Percentiles rank a stretch among this genome's conserved stretches.
Evolutionary conservation across 2,329 filamentous ascomycete species (phyloP).

Genomic region (Cladophialophora carrionii): DNA sequence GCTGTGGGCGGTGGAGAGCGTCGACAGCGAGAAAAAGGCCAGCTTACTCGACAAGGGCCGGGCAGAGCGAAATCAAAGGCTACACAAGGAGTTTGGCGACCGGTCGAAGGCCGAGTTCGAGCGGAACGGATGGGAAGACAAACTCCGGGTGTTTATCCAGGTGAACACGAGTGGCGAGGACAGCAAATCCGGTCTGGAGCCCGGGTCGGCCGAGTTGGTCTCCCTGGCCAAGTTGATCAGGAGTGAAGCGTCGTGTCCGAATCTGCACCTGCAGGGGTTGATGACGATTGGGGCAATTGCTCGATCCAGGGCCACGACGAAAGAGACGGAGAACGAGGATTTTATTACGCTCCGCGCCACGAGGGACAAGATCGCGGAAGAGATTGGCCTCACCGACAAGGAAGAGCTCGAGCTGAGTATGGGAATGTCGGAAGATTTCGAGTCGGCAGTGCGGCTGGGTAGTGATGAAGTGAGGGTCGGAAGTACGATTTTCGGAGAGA

Average conservation of each 20-base stretch:
- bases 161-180: conserved; percentile 92
- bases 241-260: conserved; percentile 62
- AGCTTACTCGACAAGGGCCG: conserved; percentile 77
- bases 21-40: conserved; percentile 88
- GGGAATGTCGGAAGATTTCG: conserved; percentile 98
- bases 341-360: conserved; percentile 71
- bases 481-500: conserved; percentile 87
- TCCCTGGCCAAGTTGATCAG: conserved; percentile 71
- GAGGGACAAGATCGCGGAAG: conserved; percentile 69
- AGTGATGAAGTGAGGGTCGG: conserved; percentile 90
- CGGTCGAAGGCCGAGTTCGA: conserved; percentile 29
- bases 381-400: conserved; percentile 56
- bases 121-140: conserved; percentile 34
- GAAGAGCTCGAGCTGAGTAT: conserved; percentile 85
- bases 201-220: conserved; percentile 48
- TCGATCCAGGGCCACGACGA: conserved; percentile 71
- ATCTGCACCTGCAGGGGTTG: conserved; percentile 72
- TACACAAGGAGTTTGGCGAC: conserved; percentile 43
- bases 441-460: conserved; percentile 79
- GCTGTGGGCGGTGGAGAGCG: conserved; percentile 86
- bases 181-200: conserved; percentile 79
- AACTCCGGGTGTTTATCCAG: conserved; percentile 80
- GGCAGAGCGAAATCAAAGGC: conserved; percentile 53
- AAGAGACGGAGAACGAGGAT: conserved; percentile 87
- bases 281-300: conserved; percentile 99